A percentile compares a stretch with the other conserved stretches of the same genome.
These are phyloP conservation scores for Mucor irregularis DNA, from an alignment of 371 early-diverging fungal genomes.

Conservation along the genomic window DNA sequence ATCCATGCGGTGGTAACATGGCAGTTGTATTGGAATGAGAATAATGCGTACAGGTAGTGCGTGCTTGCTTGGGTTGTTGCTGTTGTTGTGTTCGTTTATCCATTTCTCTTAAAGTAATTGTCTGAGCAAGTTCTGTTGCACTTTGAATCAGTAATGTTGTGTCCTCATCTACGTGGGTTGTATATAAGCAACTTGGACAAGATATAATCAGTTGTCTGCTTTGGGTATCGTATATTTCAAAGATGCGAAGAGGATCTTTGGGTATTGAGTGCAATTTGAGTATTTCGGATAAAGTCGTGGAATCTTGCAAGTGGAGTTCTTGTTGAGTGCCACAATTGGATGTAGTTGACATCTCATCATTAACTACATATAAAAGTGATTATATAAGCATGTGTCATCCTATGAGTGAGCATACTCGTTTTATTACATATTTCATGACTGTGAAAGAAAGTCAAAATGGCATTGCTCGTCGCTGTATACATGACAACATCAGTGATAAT, in stretches of 20 bases:
- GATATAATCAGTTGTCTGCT: constrained; percentile 8
- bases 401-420: not conserved
- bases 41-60: constrained; percentile 29
- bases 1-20: constrained; percentile 12
- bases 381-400: not conserved
- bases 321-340: constrained; percentile 8
- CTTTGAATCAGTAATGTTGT: too few relatives aligned
- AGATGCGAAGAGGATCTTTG: constrained; percentile 13
- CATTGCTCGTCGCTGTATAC: constrained; percentile 55
- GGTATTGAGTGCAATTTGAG: not conserved
- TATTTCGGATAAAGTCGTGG: not conserved
- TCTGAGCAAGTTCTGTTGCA: not conserved
- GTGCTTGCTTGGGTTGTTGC: not conserved
- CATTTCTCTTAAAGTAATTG: not conserved
- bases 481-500: constrained; percentile 56
- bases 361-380: not conserved
- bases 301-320: not conserved
- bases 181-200: not conserved
- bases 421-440: not conserved
- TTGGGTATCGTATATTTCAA: constrained; percentile 20
- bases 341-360: not conserved
- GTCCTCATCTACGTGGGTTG: too few relatives aligned
- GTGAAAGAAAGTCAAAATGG: constrained; percentile 60
- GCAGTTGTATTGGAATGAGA: constrained; percentile 26
- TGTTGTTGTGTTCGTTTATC: not conserved